phyloP scores from a whole-genome alignment of 2,329 filamentous ascomycete genomes.

The Hypoxylon sp. region DNA sequence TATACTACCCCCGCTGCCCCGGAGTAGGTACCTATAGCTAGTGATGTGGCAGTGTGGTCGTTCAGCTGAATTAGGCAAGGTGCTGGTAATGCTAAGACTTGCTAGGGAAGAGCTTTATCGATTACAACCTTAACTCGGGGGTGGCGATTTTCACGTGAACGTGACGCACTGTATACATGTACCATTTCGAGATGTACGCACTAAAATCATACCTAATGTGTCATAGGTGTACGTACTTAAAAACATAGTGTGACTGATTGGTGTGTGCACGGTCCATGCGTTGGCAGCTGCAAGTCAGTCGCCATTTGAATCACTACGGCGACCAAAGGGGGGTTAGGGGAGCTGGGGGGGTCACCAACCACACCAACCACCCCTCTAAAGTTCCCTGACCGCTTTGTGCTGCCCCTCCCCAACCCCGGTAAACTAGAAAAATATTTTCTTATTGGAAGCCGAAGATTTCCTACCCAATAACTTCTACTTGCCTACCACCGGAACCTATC shows the following conservation, averaged over 20 bases:
- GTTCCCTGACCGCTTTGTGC: constrained; percentile 38
- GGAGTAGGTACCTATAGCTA: too few species aligned
- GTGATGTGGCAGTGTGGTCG: too few species aligned
- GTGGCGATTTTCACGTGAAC: too few species aligned
- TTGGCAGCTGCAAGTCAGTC: constrained; percentile 14
- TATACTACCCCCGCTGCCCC: too few species aligned
- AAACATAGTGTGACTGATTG: constrained; percentile 1
- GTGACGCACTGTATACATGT: too few species aligned
- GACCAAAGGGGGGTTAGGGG: not conserved
- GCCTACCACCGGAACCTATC: constrained; percentile 33
- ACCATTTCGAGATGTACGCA: too few species aligned
- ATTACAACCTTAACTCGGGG: too few species aligned
- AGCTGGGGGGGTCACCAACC: too few species aligned
- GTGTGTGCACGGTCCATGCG: not conserved
- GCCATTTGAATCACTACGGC: constrained; percentile 17
- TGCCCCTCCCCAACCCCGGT: constrained; percentile 26
- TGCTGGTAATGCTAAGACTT: too few species aligned
- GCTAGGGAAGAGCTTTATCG: too few species aligned
- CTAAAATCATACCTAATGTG: too few species aligned
- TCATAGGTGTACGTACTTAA: not conserved
- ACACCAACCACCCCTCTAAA: constrained; percentile 20
- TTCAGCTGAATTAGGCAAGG: too few species aligned
- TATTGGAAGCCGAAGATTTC: constrained; percentile 23
- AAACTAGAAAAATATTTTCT: constrained; percentile 35
- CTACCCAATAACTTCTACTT: constrained; percentile 16